Base-by-base conservation (phyloP, 768 basidiomycete genomes). In the Amanita phalloides region DNA sequence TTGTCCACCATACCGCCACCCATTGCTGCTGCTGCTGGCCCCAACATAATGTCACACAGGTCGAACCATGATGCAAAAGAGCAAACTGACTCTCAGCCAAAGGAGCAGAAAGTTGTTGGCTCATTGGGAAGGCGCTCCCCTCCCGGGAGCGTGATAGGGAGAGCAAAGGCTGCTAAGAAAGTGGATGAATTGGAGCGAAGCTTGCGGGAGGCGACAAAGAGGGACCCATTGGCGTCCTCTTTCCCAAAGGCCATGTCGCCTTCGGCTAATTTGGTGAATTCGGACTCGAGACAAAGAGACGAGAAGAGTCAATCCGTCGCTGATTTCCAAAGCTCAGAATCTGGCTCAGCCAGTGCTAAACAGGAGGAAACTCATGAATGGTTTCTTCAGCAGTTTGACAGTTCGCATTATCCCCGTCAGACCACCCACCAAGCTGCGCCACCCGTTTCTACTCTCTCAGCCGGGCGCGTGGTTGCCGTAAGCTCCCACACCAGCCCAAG, bases 281-380 rank as follows among this genome's bases (percentile, higher is more conserved):
- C 20, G 13, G 33, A 14, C 4, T 48, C 30, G 9, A 20, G 25
- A 21, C 14, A 17, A 26, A 11, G 6, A 36, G 46, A 45, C 13
- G 44, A 45, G 44, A 45, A 17, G n/a, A 45, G 3, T 14, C 13
- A 6, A 25, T 30, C 11, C 13, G 26, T 23, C 14, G 21, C 46
- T 17, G 46, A n/a, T 35, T 17, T 13, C 10, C 48, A n/a, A 45
- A 44, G 13, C 35, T 23, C 3, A 51, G 33, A 17, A 30, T 42
- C 17, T 17, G 17, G 17, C 17, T 17, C 44, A 39, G 49, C 55
- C 33, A 60, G 60, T 26, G 48, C 54, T n/a, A 62, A 70, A 45
- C 67, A 75, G 28, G 71, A 76, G 54, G 81, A 83, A 58, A 67
- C 79, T 1, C 76, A 83, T 58, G 78, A 81, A 58, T 81, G 79